Percentiles rank a stretch among this genome's conserved stretches.
Conservation (phyloP, 2,329 filamentous ascomycete genomes). For the Xylariales sp. region DNA sequence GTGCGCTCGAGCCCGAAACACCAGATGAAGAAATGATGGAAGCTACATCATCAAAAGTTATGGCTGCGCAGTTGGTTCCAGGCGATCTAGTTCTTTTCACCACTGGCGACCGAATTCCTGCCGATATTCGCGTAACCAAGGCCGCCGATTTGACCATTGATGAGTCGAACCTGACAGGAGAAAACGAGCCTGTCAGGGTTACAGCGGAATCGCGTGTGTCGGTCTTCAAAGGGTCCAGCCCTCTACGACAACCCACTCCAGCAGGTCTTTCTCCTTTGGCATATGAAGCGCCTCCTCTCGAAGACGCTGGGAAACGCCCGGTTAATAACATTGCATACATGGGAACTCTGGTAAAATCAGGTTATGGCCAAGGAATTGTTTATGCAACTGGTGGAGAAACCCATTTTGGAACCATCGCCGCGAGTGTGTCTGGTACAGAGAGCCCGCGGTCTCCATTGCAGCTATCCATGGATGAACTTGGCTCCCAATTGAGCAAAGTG, state of each 20-base stretch:
- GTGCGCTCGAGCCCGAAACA: conserved; percentile 48
- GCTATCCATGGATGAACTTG: conserved; percentile 94
- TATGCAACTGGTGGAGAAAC: conserved; percentile 92
- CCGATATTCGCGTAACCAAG: conserved; percentile 90
- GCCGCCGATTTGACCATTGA: conserved; percentile 90
- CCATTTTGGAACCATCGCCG: conserved; percentile 93
- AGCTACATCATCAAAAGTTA: conserved; percentile 75
- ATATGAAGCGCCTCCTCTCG: conserved; percentile 55
- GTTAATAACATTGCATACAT: conserved; percentile 95
- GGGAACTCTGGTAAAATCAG: conserved; percentile 93
- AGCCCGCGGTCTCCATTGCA: conserved; percentile 92
- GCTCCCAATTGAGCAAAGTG: conserved; percentile 92
- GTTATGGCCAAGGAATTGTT: conserved; percentile 94
- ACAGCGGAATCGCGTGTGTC: conserved; percentile 54
- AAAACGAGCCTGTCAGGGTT: conserved; percentile 89
- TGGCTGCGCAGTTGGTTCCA: conserved; percentile 81
- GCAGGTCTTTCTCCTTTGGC: conserved; percentile 47
- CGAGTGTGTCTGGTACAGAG: conserved; percentile 90
- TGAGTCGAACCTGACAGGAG: conserved; percentile 92
- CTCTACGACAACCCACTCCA: conserved; percentile 29
- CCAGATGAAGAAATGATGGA: conserved; percentile 62
- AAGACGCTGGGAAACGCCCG: conserved; percentile 66
- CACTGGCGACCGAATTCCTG: conserved; percentile 92
- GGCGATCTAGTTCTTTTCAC: conserved; percentile 93
- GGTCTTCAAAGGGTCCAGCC: conserved; percentile 19